Percentiles rank a stretch among this genome's conserved stretches.
Evolutionary conservation across 2,329 filamentous ascomycete species (phyloP).

Genomic region (Apiospora sp.): DNA sequence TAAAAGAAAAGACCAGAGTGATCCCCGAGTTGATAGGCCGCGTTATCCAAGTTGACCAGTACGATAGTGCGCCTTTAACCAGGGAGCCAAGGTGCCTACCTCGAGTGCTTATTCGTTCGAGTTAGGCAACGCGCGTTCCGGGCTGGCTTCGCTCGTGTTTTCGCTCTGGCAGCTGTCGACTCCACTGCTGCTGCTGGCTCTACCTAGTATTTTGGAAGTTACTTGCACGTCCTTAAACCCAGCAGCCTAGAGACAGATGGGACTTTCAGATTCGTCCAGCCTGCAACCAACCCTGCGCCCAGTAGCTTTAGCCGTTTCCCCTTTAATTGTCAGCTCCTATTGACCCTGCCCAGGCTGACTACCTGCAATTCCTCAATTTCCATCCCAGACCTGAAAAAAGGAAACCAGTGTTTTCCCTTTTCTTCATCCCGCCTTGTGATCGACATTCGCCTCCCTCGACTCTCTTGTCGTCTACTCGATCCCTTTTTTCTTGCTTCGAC

Average conservation of each 20-base stretch:
- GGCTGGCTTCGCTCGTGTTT: conserved; percentile 1
- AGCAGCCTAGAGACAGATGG: background rate
- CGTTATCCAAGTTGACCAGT: background rate
- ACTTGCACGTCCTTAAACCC: background rate
- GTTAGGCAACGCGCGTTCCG: conserved; percentile 22
- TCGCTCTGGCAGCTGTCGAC: conserved; percentile 1
- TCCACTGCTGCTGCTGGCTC: background rate
- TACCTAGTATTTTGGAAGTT: background rate
- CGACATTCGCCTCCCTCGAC: conserved; percentile 10
- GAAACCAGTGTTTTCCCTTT: conserved; percentile 18
- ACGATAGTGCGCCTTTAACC: background rate
- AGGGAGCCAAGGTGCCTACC: background rate
- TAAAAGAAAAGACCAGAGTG: background rate
- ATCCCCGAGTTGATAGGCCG: background rate
- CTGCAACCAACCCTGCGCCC: conserved; percentile 10
- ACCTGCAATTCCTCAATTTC: conserved; percentile 19
- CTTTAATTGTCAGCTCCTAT: conserved; percentile 19
- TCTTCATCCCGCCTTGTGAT: conserved; percentile 21
- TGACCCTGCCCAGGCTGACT: conserved; percentile 13
- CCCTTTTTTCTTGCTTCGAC: conserved; percentile 22
- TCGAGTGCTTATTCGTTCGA: background rate
- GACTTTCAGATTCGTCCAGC: background rate
- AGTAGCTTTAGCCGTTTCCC: conserved; percentile 1
- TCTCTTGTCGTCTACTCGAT: background rate
- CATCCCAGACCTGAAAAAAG: conserved; percentile 20